Evolutionary conservation across 2,329 filamentous ascomycete species (phyloP).

Genomic region (Xylariaceae sp.): DNA sequence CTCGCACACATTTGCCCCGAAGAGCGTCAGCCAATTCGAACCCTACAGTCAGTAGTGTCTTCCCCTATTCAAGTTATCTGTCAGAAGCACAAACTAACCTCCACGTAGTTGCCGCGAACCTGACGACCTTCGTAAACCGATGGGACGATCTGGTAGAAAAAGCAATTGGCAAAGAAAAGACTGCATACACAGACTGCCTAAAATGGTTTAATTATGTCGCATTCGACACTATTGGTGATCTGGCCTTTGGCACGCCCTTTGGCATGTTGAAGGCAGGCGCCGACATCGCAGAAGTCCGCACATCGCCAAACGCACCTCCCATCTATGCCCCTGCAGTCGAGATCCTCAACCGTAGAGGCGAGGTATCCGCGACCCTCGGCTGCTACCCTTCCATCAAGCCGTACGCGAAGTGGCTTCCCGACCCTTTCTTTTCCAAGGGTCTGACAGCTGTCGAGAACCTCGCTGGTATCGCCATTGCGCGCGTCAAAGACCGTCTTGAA

Average conservation of each 20-base stretch:
- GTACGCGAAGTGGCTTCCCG: conserved; percentile 73
- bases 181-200: conserved; percentile 65
- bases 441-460: conserved; percentile 71
- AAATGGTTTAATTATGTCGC: conserved; percentile 74
- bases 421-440: conserved; percentile 74
- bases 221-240: conserved; percentile 48
- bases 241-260: conserved; percentile 72
- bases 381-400: conserved; percentile 69
- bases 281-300: conserved; percentile 70
- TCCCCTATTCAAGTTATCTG: neutral
- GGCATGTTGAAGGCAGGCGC: conserved; percentile 74
- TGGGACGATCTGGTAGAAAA: conserved; percentile 59
- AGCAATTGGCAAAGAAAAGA: conserved; percentile 42
- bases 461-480: conserved; percentile 80
- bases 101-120: conserved; percentile 58
- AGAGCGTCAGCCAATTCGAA: conserved; percentile 78
- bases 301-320: conserved; percentile 53
- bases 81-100: conserved; percentile 1
- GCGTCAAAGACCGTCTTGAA: conserved; percentile 69
- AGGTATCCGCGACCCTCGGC: conserved; percentile 77
- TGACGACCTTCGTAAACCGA: conserved; percentile 66
- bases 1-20: conserved; percentile 78
- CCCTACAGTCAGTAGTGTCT: conserved; percentile 55
- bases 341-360: conserved; percentile 81
- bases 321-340: conserved; percentile 75